phyloP scores from a whole-genome alignment of 352 stramenopile species.

The Phytopythium litorale region DNA sequence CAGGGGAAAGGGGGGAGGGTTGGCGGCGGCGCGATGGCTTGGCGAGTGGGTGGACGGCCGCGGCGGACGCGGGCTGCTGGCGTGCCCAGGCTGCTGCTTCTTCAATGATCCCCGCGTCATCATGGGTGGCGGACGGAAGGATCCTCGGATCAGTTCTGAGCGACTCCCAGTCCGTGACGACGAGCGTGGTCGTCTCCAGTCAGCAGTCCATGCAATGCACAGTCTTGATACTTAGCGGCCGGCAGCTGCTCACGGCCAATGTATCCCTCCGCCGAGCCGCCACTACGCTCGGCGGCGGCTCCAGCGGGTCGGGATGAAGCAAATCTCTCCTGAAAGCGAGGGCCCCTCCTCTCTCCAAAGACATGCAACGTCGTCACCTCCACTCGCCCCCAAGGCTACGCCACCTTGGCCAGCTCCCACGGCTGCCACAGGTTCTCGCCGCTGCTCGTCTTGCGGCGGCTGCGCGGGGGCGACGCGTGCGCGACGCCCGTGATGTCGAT shows the following conservation, averaged over 20 bases:
- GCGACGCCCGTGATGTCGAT: constrained; percentile 66
- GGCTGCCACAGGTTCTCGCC: constrained; percentile 66
- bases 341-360: neutral
- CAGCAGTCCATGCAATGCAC: neutral
- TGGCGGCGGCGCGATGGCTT: neutral
- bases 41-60: neutral
- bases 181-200: too few species aligned
- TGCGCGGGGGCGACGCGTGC: constrained; percentile 26
- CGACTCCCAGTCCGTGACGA: too few species aligned
- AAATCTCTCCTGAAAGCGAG: neutral
- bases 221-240: neutral
- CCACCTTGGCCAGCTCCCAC: constrained; percentile 62
- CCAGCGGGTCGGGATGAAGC: neutral
- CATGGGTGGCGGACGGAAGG: neutral
- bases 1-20: neutral
- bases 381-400: constrained; percentile 11
- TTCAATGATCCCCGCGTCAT: constrained; percentile 2
- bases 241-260: neutral
- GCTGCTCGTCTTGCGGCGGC: constrained; percentile 29
- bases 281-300: neutral
- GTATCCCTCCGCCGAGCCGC: neutral
- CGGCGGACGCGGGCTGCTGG: neutral
- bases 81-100: neutral
- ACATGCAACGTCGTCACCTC: neutral
- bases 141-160: too few species aligned